Percentiles rank a stretch among this genome's conserved stretches.
phyloP scores from a whole-genome alignment of 176 grass and related monocot species.

The Carex littledalei region DNA sequence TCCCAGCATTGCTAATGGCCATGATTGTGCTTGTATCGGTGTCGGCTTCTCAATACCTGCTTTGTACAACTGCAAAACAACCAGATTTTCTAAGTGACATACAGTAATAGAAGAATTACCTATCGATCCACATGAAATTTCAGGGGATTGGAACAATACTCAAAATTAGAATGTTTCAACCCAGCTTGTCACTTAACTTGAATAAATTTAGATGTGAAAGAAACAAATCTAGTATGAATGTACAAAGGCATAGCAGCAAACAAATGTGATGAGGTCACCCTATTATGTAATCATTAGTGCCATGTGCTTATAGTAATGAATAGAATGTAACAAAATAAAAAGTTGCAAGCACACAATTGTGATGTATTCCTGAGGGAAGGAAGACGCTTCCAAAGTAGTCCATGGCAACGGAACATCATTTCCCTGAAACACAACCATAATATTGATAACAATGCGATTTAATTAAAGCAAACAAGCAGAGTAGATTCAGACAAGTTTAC shows the following conservation, averaged over 20 bases:
- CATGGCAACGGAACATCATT: slow-evolving; percentile 43
- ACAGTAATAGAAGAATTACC: background rate
- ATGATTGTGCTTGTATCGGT: slow-evolving; percentile 83
- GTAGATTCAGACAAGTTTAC: background rate
- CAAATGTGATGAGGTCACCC: too few species aligned
- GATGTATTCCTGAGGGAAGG: slow-evolving; percentile 61
- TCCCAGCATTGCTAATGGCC: slow-evolving; percentile 70
- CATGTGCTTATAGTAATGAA: background rate
- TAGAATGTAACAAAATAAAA: background rate
- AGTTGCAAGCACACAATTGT: slow-evolving; percentile 30
- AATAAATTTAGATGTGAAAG: too few species aligned
- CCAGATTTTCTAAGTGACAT: background rate
- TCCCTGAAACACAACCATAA: slow-evolving; percentile 35
- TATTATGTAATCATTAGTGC: too few species aligned
- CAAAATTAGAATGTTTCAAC: too few species aligned
- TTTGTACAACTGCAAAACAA: slow-evolving; percentile 43
- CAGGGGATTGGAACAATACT: background rate
- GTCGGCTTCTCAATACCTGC: slow-evolving; percentile 62
- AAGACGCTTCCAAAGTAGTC: slow-evolving; percentile 53
- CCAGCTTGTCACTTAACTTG: too few species aligned
- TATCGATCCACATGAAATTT: background rate
- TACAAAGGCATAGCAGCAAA: too few species aligned
- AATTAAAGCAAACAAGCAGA: background rate
- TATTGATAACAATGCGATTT: background rate
- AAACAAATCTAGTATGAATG: too few species aligned